Percentiles rank a stretch among this genome's conserved stretches.
Evolutionary conservation across 768 basidiomycete species (phyloP).

Genomic region (Piloderma croceum): DNA sequence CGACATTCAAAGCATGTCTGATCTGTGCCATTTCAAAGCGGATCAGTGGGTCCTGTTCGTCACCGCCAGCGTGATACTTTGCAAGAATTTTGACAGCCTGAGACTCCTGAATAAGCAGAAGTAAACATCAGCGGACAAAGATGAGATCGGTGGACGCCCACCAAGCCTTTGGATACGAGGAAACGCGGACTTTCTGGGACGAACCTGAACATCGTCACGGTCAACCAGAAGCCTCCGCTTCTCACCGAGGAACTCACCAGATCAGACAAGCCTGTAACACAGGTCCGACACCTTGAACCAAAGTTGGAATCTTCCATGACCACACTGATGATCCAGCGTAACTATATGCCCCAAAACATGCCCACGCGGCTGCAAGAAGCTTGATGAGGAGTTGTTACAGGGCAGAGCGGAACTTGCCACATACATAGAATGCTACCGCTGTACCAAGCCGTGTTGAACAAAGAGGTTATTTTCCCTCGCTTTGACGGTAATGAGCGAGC

Average conservation of each 20-base stretch:
- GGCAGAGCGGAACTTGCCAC: slow-evolving; percentile 24
- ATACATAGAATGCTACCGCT: slow-evolving; percentile 61
- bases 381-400: not conserved
- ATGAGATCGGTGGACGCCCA: slow-evolving; percentile 21
- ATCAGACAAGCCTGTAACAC: slow-evolving; percentile 48
- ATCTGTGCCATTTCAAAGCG: slow-evolving; percentile 77
- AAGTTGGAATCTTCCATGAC: slow-evolving; percentile 64
- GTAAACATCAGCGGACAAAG: not conserved
- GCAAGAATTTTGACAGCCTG: slow-evolving; percentile 29
- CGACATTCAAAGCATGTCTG: slow-evolving; percentile 70
- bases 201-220: slow-evolving; percentile 35
- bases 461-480: slow-evolving; percentile 52
- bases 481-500: slow-evolving; percentile 11
- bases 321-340: slow-evolving; percentile 31
- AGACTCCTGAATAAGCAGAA: not conserved
- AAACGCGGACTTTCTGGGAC: slow-evolving; percentile 66
- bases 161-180: slow-evolving; percentile 55
- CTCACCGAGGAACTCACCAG: slow-evolving; percentile 33
- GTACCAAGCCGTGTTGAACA: slow-evolving; percentile 75
- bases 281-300: slow-evolving; percentile 57
- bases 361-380: slow-evolving; percentile 35
- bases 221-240: not conserved
- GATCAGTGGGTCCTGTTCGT: slow-evolving; percentile 55
- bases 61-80: slow-evolving; percentile 37
- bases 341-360: slow-evolving; percentile 38